Conservation (phyloP, 163 green algal species). For the Volvox carteri region DNA sequence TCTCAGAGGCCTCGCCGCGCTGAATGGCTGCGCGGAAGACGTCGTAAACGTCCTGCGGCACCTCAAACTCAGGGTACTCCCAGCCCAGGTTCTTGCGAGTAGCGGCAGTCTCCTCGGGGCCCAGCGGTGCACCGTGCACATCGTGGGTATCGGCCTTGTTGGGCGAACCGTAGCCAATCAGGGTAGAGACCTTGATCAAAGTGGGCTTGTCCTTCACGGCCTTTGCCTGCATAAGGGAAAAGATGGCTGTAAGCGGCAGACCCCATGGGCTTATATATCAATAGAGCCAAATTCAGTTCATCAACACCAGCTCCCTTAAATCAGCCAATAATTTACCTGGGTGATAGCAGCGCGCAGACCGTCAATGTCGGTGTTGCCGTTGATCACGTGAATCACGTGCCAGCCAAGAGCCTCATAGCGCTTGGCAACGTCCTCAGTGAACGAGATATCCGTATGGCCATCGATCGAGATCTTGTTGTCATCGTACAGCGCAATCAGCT, state of each 20-base stretch:
- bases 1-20: constrained; percentile 75
- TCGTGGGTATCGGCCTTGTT: constrained; percentile 99
- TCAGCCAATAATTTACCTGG: constrained; percentile 64
- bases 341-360: constrained; percentile 92
- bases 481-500: constrained; percentile 99
- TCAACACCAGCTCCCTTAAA: too few species aligned
- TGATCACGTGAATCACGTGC: constrained; percentile 78
- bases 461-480: constrained; percentile 99
- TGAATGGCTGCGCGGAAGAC: constrained; percentile 68
- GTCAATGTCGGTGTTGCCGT: constrained; percentile 98
- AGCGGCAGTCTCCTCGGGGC: constrained; percentile 93
- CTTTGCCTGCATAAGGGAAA: constrained; percentile 90
- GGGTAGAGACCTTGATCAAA: constrained; percentile 98
- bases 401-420: constrained; percentile 91
- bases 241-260: too few species aligned
- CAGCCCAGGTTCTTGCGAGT: constrained; percentile 97
- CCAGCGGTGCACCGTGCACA: constrained; percentile 97
- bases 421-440: constrained; percentile 98
- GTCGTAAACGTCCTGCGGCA: constrained; percentile 84
- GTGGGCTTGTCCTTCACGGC: constrained; percentile 96
- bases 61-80: constrained; percentile 94
- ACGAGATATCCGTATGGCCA: constrained; percentile 97
- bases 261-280: too few species aligned
- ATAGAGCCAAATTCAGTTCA: too few species aligned
- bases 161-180: constrained; percentile 99